phyloP scores from a whole-genome alignment of 768 basidiomycete species.

The Mycena galericulata region DNA sequence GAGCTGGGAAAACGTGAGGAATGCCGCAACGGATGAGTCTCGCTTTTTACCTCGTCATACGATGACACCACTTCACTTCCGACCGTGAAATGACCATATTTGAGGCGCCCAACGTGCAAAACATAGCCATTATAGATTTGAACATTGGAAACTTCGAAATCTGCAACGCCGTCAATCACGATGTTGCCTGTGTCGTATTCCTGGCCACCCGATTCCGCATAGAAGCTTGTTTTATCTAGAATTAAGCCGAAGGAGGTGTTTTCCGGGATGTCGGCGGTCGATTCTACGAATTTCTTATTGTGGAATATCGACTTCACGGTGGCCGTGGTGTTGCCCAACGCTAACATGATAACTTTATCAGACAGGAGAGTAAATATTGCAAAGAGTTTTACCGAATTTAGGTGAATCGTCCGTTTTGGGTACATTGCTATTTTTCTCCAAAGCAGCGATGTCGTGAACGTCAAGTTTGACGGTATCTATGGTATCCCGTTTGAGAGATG shows the following conservation, averaged over 20 bases:
- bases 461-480: conserved; percentile 88
- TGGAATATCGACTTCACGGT: conserved; percentile 88
- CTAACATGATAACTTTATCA: conserved; percentile 52
- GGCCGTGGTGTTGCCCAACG: conserved; percentile 80
- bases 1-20: conserved; percentile 56
- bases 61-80: conserved; percentile 88
- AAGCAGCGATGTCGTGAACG: conserved; percentile 90
- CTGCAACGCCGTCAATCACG: conserved; percentile 89
- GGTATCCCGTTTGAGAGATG: conserved; percentile 75
- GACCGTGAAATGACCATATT: conserved; percentile 86
- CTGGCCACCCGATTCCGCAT: conserved; percentile 97
- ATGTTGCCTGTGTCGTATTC: conserved; percentile 97
- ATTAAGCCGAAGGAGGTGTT: conserved; percentile 83
- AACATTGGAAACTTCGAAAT: conserved; percentile 94
- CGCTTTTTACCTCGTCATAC: conserved; percentile 83
- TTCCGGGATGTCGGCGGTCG: conserved; percentile 75
- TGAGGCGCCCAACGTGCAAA: conserved; percentile 89
- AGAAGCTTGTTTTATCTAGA: conserved; percentile 94
- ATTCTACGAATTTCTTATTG: conserved; percentile 77
- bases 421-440: conserved; percentile 82
- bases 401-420: conserved; percentile 93
- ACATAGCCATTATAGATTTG: conserved; percentile 97
- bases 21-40: not conserved
- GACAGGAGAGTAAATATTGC: not conserved
- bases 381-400: conserved; percentile 81